Conservation (phyloP, 495 filamentous ascomycete species). For the Rusavskia elegans region DNA sequence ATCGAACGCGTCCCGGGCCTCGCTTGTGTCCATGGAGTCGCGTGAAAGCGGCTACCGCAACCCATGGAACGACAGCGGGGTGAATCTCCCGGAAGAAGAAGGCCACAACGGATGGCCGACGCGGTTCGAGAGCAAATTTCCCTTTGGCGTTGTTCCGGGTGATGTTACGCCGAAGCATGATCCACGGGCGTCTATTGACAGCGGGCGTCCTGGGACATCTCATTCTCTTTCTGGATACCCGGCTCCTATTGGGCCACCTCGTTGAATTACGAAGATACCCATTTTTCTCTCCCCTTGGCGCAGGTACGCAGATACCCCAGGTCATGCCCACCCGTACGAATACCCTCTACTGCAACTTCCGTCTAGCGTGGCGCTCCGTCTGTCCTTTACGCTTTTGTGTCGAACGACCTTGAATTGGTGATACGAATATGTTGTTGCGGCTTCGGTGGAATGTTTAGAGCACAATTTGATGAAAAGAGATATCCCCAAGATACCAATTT, state of each 20-base stretch:
- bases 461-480: not conserved
- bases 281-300: not conserved
- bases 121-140: constrained; percentile 38
- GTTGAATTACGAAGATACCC: constrained; percentile 27
- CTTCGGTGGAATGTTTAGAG: too few species aligned
- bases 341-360: not conserved
- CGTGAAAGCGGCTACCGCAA: constrained; percentile 85
- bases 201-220: constrained; percentile 81
- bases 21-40: constrained; percentile 83
- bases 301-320: not conserved
- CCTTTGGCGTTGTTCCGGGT: constrained; percentile 50
- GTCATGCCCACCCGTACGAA: not conserved
- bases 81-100: constrained; percentile 82
- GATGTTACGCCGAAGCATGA: constrained; percentile 72
- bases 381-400: not conserved
- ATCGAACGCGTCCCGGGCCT: constrained; percentile 86
- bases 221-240: constrained; percentile 94
- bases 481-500: not conserved
- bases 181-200: constrained; percentile 68
- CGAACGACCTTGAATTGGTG: too few species aligned
- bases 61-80: constrained; percentile 91
- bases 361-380: not conserved
- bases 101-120: constrained; percentile 48
- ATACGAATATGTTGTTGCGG: too few species aligned
- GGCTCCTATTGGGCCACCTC: constrained; percentile 73